Base-by-base conservation (phyloP, 164 flowering plant species). In the Liquidambar formosana region DNA sequence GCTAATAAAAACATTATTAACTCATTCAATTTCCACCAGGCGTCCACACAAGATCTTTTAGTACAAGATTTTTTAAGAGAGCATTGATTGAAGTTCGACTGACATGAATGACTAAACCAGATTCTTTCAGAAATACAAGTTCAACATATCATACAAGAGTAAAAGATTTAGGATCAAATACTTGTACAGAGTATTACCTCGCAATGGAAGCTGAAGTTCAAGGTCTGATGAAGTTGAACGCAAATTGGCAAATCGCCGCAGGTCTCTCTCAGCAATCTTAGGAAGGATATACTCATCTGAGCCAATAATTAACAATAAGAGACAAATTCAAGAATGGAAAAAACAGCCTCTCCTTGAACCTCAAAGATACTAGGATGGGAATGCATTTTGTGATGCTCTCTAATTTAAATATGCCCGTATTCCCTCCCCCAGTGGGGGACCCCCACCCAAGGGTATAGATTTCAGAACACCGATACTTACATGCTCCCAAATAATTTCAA, bases 271-370 rank as follows among this genome's bases (percentile, higher is more conserved):
- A 58, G 93, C 97, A 70, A 92, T 88, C 84, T 87, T 92, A 0
- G 99, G 97, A 73, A 95, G 93, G 69, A 92, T 92, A 60, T 92
- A 92, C 73, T 92, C 99, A 81, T 95, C 97, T 92, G 78, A 65
- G 41, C 69, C 66, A 74, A 25, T 19, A 56, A 61, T 12, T n/a
- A 49, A 21, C 28, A 45, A n/a, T 10, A 23, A 33, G 18, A 57
- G 19, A n/a, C 61, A 65, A 21, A 43, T 27, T 8, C 44, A 65
- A 21, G 62, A 65, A 47, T 65, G 21, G 5, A 49, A 13, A 16
- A 11, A 51, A 1, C 33, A 44, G 8, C 38, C 9, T 23, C 61
- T 47, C 0, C 18, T 45, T 16, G 18, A 18, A 15, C 15, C 13
- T 68, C 15, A 49, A 38, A 38, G 33, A 14, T 18, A 46, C 49